Evolutionary conservation across 2,329 filamentous ascomycete genomes (phyloP).

Genomic region (Cordyceps militaris): DNA sequence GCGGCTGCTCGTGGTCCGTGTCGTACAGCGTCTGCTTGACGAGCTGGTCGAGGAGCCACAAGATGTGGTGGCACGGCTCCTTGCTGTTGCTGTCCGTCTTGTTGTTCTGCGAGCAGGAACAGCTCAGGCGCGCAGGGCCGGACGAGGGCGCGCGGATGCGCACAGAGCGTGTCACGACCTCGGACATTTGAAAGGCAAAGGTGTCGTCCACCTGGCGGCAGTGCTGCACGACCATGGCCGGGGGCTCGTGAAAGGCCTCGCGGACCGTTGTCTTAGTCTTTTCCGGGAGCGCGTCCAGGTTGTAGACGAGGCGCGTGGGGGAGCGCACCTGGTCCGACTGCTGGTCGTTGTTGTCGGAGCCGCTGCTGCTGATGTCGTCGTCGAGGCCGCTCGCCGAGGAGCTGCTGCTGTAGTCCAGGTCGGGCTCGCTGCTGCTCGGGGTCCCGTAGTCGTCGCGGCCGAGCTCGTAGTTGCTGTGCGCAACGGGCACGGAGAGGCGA

Average conservation of each 20-base stretch:
- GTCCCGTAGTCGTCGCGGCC: background rate
- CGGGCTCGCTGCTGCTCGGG: slow-evolving; percentile 20
- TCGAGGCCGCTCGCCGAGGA: slow-evolving; percentile 20
- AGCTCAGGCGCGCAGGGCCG: slow-evolving; percentile 35
- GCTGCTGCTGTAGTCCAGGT: slow-evolving; percentile 19
- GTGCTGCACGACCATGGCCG: slow-evolving; percentile 42
- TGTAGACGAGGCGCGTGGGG: slow-evolving; percentile 34
- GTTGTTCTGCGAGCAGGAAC: slow-evolving; percentile 34
- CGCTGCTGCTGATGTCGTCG: slow-evolving; percentile 9
- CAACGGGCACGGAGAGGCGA: background rate
- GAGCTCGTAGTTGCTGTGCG: background rate
- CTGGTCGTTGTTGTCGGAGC: slow-evolving; percentile 29
- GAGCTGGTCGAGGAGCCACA: slow-evolving; percentile 50
- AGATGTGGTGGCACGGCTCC: slow-evolving; percentile 41
- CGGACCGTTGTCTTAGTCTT: slow-evolving; percentile 33
- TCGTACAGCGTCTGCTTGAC: slow-evolving; percentile 40
- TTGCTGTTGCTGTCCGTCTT: slow-evolving; percentile 15
- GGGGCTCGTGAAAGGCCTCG: slow-evolving; percentile 40
- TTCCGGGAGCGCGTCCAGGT: slow-evolving; percentile 31
- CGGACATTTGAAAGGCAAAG: slow-evolving; percentile 50
- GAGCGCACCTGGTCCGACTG: slow-evolving; percentile 27
- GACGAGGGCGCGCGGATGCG: slow-evolving; percentile 38
- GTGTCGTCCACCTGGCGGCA: slow-evolving; percentile 41
- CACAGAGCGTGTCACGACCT: slow-evolving; percentile 45
- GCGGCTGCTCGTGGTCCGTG: slow-evolving; percentile 25